Base-by-base conservation (phyloP, 2,329 filamentous ascomycete species). In the Epichloe baconii region DNA sequence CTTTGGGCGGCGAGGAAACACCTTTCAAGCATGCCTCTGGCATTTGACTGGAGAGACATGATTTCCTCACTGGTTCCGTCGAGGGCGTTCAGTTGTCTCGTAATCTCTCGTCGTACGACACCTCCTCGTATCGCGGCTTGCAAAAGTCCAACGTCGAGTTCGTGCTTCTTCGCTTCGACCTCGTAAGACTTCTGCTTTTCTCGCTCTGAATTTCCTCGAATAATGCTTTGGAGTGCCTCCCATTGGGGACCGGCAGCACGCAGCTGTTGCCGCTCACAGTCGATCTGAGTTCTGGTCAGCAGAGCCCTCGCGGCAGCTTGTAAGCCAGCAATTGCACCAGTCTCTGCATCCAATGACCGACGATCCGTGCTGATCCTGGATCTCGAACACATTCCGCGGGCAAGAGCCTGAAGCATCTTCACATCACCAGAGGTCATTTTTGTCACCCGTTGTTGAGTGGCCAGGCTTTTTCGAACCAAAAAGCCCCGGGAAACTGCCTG, bases 401-500 rank as follows among this genome's bases (percentile, higher is more conserved):
- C 76, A 41, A 78, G 77, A 51, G 83, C 79, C 68, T 89, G 85
- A 43, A 88, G 72, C 45, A 71, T 68, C 53, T 72, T 68, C 40
- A 85, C 74, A 48, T 75, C 70, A 35, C 71, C 71, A 57, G 76
- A 68, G 49, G 73, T 68, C 56, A 72, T 65, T 56, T 69, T 70
- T 17, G 78, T 80, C 62, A 79, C 76, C 55, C 72, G 68, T 59
- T 78, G 75, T 66, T 80, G 80, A 54, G 70, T 70, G 48, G 71
- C 64, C 53, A 85, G 67, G 47, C 70, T 70, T 62, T 79, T 76
- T 45, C 85, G 79, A 52, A 78, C 67, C 55, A 88, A 68, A 57
- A 81, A 83, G 26, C 85, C 86, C 59, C 83, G 77, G 60, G 85
- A 78, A 54, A 76, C 66, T 62, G 80, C 77, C 64, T 85, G 82